Evolutionary conservation across 768 basidiomycete species (phyloP), one percentile per base, ranked within the genome.

Genomic region (Cyclocybe cylindracea): DNA sequence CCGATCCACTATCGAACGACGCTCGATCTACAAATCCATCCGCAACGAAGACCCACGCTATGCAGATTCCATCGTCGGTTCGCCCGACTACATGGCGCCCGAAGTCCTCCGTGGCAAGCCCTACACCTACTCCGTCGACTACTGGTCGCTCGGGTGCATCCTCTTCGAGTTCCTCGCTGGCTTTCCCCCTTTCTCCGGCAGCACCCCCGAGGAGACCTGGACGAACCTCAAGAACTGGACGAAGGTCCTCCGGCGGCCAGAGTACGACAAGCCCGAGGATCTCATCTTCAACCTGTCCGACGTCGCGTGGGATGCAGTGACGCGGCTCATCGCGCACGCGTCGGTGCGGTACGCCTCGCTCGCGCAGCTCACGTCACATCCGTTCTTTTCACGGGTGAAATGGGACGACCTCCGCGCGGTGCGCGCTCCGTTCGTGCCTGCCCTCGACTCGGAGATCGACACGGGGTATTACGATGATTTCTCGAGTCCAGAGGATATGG

Each of bases 171-270:
- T 96, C 68, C 76, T 96, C 11, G 90, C 93, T 1, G 96, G 97
- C 24, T 99, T 97, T 73, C 97, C 97, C 10, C 97, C 97, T 2
- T 99, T 99, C 75, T 97, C 92, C 42, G 97, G 97, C 13, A 84
- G 88, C 37, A 94, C 89, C 0, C 90, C 94, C 0, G 94, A 99
- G 58, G 97, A 99, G 70, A 99, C 97, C 0, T 99, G 97, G 97
- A 93, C 93, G 11, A 98, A 98, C 70, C 73, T 99, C 55, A 98
- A 98, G 72, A 98, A 98, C 67, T 99, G 97, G 97, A 84, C 87
- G 13, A 89, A 89, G 56, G 93, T 94, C 1, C 78, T 99, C 4
- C 78, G 88, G n/a, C 70, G 97, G 51, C 97, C 97, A 2, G 88
- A 94, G 60, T 99, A 98, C 61, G 95, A 98, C 66, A 87, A 89